Conservation (phyloP, 306 rosid species). For the Ochetophila trinervis region DNA sequence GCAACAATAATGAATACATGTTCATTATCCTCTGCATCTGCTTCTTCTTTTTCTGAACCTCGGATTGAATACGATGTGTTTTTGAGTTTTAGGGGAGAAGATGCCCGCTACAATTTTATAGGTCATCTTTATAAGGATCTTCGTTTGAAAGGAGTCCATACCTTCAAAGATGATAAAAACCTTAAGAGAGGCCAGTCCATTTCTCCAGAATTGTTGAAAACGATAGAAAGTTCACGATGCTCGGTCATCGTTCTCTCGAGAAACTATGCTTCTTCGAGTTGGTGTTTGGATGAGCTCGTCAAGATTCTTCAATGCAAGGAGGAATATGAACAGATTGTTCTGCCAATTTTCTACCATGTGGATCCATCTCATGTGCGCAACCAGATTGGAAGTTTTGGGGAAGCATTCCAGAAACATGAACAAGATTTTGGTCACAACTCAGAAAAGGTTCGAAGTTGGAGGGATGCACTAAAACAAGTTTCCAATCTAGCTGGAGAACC, state of each 20-base stretch:
- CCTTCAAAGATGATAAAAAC: neutral
- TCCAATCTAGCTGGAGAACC: no score
- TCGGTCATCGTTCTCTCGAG: neutral
- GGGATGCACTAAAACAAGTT: neutral
- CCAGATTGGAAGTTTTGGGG: neutral
- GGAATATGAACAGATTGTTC: neutral
- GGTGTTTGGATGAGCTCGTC: slow-evolving; percentile 12
- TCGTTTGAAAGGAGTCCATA: neutral
- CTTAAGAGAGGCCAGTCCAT: neutral
- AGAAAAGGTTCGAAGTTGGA: neutral
- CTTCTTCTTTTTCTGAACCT: neutral
- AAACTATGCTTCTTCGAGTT: slow-evolving; percentile 5
- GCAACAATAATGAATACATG: neutral
- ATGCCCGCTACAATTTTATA: neutral
- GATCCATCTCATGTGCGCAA: neutral
- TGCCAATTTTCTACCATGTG: slow-evolving; percentile 5
- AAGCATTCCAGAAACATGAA: neutral
- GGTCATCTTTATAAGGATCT: slow-evolving; percentile 1
- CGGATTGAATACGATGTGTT: neutral
- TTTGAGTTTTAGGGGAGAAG: neutral
- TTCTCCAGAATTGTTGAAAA: neutral
- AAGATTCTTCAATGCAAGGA: neutral
- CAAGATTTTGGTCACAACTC: neutral
- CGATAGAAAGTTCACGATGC: neutral
- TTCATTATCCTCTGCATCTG: no score